Evolutionary conservation across 768 basidiomycete species (phyloP), one percentile per base, ranked within the genome.

Genomic region (Pholiota conissans): DNA sequence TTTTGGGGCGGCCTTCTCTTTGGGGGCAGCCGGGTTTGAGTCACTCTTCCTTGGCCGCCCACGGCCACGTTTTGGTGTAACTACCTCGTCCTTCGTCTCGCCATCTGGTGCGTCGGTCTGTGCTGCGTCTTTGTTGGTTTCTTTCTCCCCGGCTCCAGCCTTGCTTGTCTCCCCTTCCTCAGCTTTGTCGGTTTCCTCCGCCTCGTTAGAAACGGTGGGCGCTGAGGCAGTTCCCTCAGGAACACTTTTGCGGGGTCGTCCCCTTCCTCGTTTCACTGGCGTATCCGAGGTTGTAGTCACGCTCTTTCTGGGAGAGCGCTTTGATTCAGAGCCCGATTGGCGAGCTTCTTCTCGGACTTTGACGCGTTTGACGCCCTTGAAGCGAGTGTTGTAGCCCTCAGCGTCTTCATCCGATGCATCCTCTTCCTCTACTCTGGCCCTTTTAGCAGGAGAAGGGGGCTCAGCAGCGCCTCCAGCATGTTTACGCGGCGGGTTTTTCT

Each of bases 341-440:
- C 13, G 20, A 5, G 51, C 52, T 4, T 55, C 60, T 22, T 60
- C 42, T 24, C 48, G 42, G 49, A 69, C 52, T 56, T 65, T 67
- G 55, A 66, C 66, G 39, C 68, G 65, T 51, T 69, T 69, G 11
- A 63, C 55, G 27, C 68, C 66, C 45, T 67, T 69, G 55, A 46
- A 69, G 5, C 68, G 65, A 20, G 68, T 69, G 39, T 69, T 67
- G 49, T 69, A 65, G 10, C 65, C 58, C 11, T 61, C 57, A 42
- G 54, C 48, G 22, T 60, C 62, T 3, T 60, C 63, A 16, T 52
- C 60, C 0, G 42, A 47, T 10, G 49, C 47, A 3, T 35, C 20
- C 22, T 47, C 57, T 30, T 45, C 50, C 13, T 61, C 54, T 5
- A 20, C 32, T 2, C 22, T 45, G 55, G 49, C 64, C 49, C 52